Percentiles rank a stretch among this genome's conserved stretches.
phyloP scores from a whole-genome alignment of 768 basidiomycete genomes.

The Hydnomerulius pinastri region DNA sequence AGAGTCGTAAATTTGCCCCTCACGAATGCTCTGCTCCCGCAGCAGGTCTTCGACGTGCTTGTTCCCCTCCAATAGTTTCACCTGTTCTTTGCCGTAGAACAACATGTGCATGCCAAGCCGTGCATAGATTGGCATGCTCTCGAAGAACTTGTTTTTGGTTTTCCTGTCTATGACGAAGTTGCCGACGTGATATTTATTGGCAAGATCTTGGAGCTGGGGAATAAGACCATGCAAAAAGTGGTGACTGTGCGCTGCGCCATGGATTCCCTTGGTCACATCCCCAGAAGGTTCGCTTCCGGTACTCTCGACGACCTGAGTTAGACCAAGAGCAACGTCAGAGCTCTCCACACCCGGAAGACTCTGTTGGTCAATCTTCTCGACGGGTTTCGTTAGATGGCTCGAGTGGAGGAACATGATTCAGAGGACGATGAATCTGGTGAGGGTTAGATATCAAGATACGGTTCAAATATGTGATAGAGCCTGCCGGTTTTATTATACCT shows the following conservation, averaged over 20 bases:
- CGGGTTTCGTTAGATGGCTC: slow-evolving; percentile 24
- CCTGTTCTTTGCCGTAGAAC: slow-evolving; percentile 58
- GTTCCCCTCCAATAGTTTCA: slow-evolving; percentile 48
- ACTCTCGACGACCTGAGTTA: slow-evolving; percentile 21
- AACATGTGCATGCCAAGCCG: slow-evolving; percentile 78
- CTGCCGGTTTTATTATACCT: no score
- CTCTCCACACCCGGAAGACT: slow-evolving; percentile 18
- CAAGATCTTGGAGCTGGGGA: slow-evolving; percentile 57
- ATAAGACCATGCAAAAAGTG: slow-evolving; percentile 49
- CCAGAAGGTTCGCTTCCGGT: slow-evolving; percentile 16
- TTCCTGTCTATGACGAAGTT: slow-evolving; percentile 57
- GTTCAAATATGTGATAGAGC: not conserved
- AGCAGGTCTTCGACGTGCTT: slow-evolving; percentile 51
- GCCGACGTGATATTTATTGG: slow-evolving; percentile 53
- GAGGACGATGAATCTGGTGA: slow-evolving; percentile 8
- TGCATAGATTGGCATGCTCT: slow-evolving; percentile 74
- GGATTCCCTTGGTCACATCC: slow-evolving; percentile 29
- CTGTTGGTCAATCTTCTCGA: slow-evolving; percentile 29
- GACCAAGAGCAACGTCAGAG: slow-evolving; percentile 22
- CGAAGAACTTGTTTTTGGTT: slow-evolving; percentile 57
- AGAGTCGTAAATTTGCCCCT: slow-evolving; percentile 59
- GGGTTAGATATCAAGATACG: not conserved
- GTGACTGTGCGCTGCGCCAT: slow-evolving; percentile 33
- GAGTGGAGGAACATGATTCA: slow-evolving; percentile 19
- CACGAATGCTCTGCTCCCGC: slow-evolving; percentile 52